Percentiles rank a stretch among this genome's conserved stretches.
phyloP scores from a whole-genome alignment of 257 asterid genomes.

The Scutellaria minor region DNA sequence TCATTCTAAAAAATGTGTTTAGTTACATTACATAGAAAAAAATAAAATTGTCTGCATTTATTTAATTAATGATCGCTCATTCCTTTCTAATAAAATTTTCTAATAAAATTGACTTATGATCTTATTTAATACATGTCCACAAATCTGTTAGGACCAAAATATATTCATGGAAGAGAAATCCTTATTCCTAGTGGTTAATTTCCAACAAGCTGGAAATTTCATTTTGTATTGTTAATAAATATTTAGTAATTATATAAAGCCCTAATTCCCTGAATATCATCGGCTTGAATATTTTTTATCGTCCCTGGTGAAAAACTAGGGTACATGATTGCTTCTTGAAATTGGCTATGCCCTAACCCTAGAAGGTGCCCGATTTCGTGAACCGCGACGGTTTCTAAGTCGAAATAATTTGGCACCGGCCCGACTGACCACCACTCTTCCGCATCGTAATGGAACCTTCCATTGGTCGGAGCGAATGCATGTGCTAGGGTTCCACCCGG shows the following conservation, averaged over 20 bases:
- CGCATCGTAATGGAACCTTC: slow-evolving; percentile 40
- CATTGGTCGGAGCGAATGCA: slow-evolving; percentile 38
- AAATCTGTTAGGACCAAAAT: no score
- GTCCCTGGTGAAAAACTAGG: neutral
- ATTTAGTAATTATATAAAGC: slow-evolving; percentile 17
- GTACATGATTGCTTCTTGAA: slow-evolving; percentile 13
- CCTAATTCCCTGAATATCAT: slow-evolving; percentile 26
- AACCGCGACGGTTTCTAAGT: slow-evolving; percentile 19
- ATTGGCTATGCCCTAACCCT: slow-evolving; percentile 13
- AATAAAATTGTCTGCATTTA: no score
- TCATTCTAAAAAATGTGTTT: no score
- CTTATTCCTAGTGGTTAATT: neutral
- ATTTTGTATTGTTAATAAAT: neutral
- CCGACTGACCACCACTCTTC: slow-evolving; percentile 37
- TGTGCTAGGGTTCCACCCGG: slow-evolving; percentile 44
- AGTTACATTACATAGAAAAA: no score
- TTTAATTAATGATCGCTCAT: no score
- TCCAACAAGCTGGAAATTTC: neutral
- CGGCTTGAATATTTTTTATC: neutral
- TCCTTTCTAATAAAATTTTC: no score
- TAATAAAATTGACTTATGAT: no score
- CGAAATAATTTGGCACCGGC: neutral
- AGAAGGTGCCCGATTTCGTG: slow-evolving; percentile 35
- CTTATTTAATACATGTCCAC: no score
- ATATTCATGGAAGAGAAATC: no score